Base-by-base conservation (phyloP, 176 grass and related monocot species). In the Paspalum notatum region DNA sequence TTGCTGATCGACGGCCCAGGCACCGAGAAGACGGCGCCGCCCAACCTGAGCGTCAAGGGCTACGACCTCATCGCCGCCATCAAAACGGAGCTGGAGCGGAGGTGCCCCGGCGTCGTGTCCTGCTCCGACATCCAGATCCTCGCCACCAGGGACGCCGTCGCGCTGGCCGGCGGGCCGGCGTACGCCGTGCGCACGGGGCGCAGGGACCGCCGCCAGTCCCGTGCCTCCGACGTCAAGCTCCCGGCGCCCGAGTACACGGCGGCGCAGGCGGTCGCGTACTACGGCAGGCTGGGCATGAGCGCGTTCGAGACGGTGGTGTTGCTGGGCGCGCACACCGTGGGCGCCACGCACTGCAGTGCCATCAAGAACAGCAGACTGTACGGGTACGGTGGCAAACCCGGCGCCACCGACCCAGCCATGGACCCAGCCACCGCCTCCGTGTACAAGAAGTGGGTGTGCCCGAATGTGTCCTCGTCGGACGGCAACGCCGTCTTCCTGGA, bases 301-400 rank as follows among this genome's bases (percentile, higher is more conserved):
- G 12, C 62, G 47, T 79, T 59, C 55, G 90, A 92, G 38, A 82
- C 85, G 62, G 90, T 82, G 3, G 71, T 82, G 18, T 86, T 89
- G 4, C 53, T 92, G 0, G 86, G 90, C 42, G 83, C 80, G 17
- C 86, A 92, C 90, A 86, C 83, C 3, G 60, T 89, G 45, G 90
- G 90, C 57, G 76, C 75, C 7, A 80, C 90, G 12, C 83, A 68
- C 69, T 92, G 90, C 85, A 50, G n/a, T 14, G 46, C 17, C 10
- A 79, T 92, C 71, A 79, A 83, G 50, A 43, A 1, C 61, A 63
- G 48, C 76, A 21, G 90, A 15, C 80, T 92, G 14, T 89, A 92
- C 83, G 9, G 43, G 32, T 92, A 86, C 80, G 87, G 85, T 20
- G 80, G 84, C 54, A 74, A 0, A 43, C 5, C 58, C 17, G 90